Base-by-base conservation (phyloP, 1,284 basidiomycete species). In the Melanopsichium pennsylvanicum region DNA sequence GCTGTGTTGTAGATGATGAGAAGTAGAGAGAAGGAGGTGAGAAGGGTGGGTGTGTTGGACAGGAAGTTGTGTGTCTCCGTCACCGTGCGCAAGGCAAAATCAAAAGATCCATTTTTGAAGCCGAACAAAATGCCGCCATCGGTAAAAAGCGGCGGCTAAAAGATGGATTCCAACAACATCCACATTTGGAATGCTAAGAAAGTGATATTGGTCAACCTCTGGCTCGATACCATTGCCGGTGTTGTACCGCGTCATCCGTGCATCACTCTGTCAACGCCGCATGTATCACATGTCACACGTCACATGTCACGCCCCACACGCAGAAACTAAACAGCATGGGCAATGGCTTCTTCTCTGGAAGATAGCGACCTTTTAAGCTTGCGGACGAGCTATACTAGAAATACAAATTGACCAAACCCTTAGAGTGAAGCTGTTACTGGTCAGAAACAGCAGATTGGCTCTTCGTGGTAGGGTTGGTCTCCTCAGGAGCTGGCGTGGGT, bases 121-220 rank as follows among this genome's bases (percentile, higher is more conserved):
- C 60, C 60, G 60, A 52, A 44, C 60, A 57, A 63, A 48, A 47
- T 45, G 39, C 54, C 60, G 60, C 19, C 35, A 21, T 40, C 45
- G 50, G 41, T 49, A 33, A 42, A 48, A 26, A 31, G 34, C 38
- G 31, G 41, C 39, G 27, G 13, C 8, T 13, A 29, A 27, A 46
- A n/a, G 13, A 31, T 15, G 9, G 18, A 15, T 34, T n/a, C 5
- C 18, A 16, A 34, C 16, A 11, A 36, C 34, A 21, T 16, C 7
- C 18, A 18, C n/a, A n/a, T n/a, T n/a, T n/a, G n/a, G n/a, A n/a
- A n/a, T n/a, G n/a, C n/a, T n/a, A n/a, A n/a, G n/a, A n/a, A n/a
- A n/a, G n/a, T n/a, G 27, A 29, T 29, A 29, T 29, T 7, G 27
- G 27, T 29, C 27, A 29, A 29, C 27, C 27, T 29, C 27, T 8